A percentile compares a stretch with the other conserved stretches of the same genome.
Evolutionary conservation across 164 flowering plant species (phyloP).

Genomic region (Kalanchoe fedtschenkoi): DNA sequence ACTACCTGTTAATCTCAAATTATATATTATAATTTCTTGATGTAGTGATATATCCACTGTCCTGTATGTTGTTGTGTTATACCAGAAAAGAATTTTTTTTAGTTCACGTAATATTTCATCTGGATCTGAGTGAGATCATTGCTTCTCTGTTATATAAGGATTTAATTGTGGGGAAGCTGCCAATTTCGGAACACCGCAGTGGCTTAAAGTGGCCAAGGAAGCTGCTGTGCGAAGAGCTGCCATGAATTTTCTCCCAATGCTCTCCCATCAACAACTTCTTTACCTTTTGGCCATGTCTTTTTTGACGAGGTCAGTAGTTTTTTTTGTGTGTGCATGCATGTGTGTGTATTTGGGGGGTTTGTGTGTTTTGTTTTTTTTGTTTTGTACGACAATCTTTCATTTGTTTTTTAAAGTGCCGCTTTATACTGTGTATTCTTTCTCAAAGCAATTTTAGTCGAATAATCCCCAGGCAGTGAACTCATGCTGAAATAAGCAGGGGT

Average conservation of each 20-base stretch:
- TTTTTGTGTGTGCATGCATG: neutral
- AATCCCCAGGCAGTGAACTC: no score
- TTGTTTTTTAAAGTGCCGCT: no score
- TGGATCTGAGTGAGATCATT: no score
- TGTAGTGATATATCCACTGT: neutral
- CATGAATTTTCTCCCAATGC: slow-evolving; percentile 96
- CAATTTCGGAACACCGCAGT: slow-evolving; percentile 90
- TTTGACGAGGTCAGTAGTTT: slow-evolving; percentile 59
- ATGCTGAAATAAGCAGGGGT: no score
- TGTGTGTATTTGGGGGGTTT: no score
- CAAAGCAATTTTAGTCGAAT: no score
- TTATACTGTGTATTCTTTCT: no score
- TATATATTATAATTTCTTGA: neutral
- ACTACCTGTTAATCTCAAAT: slow-evolving; percentile 7
- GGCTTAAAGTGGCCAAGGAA: slow-evolving; percentile 93
- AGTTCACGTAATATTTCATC: no score
- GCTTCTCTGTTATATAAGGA: slow-evolving; percentile 26
- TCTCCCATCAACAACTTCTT: slow-evolving; percentile 91
- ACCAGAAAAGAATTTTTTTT: no score
- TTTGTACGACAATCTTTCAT: no score
- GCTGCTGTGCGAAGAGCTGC: slow-evolving; percentile 98
- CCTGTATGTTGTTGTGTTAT: neutral
- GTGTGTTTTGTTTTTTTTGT: no score
- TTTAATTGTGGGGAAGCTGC: slow-evolving; percentile 99
- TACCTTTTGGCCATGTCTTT: slow-evolving; percentile 93